A percentile compares a stretch with the other conserved stretches of the same genome.
These are phyloP conservation scores for Onygenales sp. DNA, from an alignment of 2,329 filamentous ascomycete genomes.

Conservation along the genomic window DNA sequence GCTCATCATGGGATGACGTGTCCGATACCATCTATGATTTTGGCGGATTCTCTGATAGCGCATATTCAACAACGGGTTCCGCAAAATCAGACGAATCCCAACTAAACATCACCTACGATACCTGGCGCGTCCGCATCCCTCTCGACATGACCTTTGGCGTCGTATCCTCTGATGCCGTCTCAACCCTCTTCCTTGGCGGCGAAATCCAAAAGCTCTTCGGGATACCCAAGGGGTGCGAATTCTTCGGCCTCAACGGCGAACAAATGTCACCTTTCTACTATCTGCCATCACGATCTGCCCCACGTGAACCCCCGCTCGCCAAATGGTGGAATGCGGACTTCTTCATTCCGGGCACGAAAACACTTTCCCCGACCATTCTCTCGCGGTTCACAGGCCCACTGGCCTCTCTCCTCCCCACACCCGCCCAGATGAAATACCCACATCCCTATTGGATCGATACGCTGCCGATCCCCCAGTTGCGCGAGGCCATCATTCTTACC, in stretches of 20 bases:
- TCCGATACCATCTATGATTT: constrained; percentile 1
- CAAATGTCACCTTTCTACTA: constrained; percentile 4
- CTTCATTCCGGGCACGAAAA: background rate
- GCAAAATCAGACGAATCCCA: background rate
- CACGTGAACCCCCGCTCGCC: background rate
- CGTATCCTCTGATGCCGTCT: background rate
- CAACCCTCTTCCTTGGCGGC: background rate
- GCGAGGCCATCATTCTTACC: background rate
- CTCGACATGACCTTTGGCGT: background rate
- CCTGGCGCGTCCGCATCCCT: background rate
- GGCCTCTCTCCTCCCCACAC: background rate
- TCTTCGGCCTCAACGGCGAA: constrained; percentile 1
- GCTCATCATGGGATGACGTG: background rate
- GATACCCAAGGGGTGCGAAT: constrained; percentile 1
- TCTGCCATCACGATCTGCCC: constrained; percentile 1
- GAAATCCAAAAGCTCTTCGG: background rate
- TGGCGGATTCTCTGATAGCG: constrained; percentile 1
- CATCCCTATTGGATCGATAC: constrained; percentile 3
- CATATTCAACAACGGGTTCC: background rate
- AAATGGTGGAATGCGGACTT: constrained; percentile 4
- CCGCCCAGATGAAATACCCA: background rate
- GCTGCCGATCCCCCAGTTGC: background rate
- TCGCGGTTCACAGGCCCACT: background rate
- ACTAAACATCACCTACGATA: background rate
- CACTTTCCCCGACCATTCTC: background rate